A percentile compares a stretch with the other conserved stretches of the same genome.
Evolutionary conservation across 345 rosid species (phyloP).

Genomic region (Eucalyptus microcorys): DNA sequence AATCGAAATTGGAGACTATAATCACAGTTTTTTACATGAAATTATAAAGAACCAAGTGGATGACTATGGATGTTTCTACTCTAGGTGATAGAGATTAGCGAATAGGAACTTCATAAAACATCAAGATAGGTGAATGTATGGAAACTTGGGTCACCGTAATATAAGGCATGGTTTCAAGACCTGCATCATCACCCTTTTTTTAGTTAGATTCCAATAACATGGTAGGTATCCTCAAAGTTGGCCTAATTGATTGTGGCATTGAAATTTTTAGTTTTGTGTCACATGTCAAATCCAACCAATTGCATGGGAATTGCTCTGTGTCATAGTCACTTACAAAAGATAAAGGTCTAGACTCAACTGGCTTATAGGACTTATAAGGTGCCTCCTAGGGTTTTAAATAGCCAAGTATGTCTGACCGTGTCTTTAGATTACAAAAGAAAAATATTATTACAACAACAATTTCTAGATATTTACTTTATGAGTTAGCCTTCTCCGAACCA

Average conservation of each 20-base stretch:
- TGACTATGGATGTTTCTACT: neutral
- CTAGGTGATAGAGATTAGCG: neutral
- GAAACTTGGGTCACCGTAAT: neutral
- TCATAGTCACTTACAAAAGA: neutral
- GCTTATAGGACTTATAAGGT: neutral
- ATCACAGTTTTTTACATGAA: rapidly evolving
- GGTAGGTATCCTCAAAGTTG: neutral
- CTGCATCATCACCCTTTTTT: neutral
- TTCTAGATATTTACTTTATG: neutral
- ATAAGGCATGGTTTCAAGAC: neutral
- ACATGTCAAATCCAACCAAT: neutral
- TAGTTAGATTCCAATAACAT: neutral
- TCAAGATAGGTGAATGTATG: neutral
- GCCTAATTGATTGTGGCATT: neutral
- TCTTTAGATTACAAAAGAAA: neutral
- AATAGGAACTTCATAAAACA: neutral
- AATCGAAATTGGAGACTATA: neutral
- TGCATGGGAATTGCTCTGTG: neutral
- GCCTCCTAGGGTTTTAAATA: neutral
- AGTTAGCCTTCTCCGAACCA: neutral
- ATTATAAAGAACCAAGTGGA: neutral
- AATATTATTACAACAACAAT: neutral
- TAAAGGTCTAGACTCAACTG: neutral
- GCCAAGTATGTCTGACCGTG: neutral
- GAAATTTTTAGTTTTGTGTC: neutral